Evolutionary conservation across 1,284 basidiomycete genomes (phyloP), one percentile per base, ranked within the genome.

Genomic region (Meira miltonrushii): DNA sequence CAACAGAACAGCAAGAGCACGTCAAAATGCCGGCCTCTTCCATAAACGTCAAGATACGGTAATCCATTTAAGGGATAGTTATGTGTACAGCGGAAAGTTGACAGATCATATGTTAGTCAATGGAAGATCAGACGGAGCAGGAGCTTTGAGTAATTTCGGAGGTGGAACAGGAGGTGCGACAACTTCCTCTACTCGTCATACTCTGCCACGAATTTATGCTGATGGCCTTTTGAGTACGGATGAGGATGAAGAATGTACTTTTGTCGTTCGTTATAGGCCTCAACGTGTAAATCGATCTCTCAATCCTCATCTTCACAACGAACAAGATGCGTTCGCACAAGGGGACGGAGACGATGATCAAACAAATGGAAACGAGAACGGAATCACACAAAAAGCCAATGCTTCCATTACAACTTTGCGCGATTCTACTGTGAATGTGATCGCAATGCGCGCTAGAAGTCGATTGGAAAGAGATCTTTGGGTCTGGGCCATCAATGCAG

Each of bases 401-500:
- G 12, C 49, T 48, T 17, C 43, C 43, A 62, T 84, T 4, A 88
- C 87, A 6, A 70, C 81, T 21, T 77, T 90, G 48, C 83, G 83
- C 11, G 81, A 83, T 49, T 86, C 86, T 73, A 55, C 63, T 48
- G 81, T 85, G 61, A 87, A 86, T 72, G 69, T 85, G 60, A 74
- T 84, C 19, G 83, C 90, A 4, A 87, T 88, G 69, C 84, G 86
- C 59, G 86, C 88, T 50, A 81, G 90, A 73, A 89, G 85, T 75
- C 85, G 84, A 74, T 79, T 91, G 47, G 90, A 92, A 77, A 81
- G 90, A 28, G 90, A 92, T 75, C 82, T 87, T 23, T 92, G 90
- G 90, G 89, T 89, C 71, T 90, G 88, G 85, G 88, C 88, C 15
- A 79, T 92, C 67, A 88, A 87, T 65, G 83, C 83, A 55, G 89